Evolutionary conservation across 495 filamentous ascomycete genomes (phyloP), one percentile per base, ranked within the genome.

Genomic region (Poronia punctata): DNA sequence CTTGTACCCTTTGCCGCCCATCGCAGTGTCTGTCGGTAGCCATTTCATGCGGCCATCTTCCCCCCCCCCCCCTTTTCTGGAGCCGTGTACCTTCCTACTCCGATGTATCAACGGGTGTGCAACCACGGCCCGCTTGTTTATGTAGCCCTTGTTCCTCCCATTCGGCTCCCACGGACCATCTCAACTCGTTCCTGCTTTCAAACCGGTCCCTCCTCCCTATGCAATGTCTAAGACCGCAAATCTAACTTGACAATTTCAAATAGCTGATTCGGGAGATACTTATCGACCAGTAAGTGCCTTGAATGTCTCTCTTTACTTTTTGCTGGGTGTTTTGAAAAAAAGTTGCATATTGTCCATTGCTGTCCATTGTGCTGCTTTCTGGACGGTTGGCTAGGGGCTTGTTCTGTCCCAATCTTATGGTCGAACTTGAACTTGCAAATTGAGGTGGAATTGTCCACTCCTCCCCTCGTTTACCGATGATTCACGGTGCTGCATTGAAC

Each of bases 211-310:
- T 19, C 23, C 36, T 42, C 20, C 29, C 29, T 52, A n/a, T n/a
- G n/a, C n/a, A n/a, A n/a, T n/a, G n/a, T 50, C 22, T 30, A 32
- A 36, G 41, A 43, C 27, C 46, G 59, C 19, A 32, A 21, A 53
- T 59, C 66, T 70, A 62, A 71, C 65, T 37, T 48, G 43, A 35
- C 32, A 35, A 51, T 54, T 43, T 45, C 37, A 39, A n/a, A 61
- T 50, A 74, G 70, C 70, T 46, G 69, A 72, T 46, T 61, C 69
- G 41, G 68, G 67, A 57, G 69, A 72, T 45, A 71, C 60, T 28
- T 72, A 72, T 46, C 69, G 69, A 46, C 67, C 69, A 45, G 70
- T 74, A 61, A 71, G 67, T 69, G 21, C 11, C 15, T 38, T 14
- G n/a, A 24, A 23, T 29, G 28, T 33, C 19, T 22, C 12, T 10